Base-by-base conservation (phyloP, 2,329 filamentous ascomycete species). In the Sporothrix inflata region DNA sequence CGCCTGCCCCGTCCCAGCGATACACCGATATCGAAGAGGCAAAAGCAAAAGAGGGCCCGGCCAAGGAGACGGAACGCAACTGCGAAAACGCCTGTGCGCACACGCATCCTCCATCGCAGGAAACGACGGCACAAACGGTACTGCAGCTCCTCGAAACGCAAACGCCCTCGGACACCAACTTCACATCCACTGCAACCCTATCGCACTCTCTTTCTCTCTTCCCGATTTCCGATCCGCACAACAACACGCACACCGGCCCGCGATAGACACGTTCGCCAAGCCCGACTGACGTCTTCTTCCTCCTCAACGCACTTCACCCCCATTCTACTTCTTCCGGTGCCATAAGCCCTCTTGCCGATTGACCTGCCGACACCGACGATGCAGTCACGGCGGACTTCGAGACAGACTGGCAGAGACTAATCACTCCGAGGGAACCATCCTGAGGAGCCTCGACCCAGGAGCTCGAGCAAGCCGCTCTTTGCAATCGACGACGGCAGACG, bases 381-480 rank as follows among this genome's bases (percentile, higher is more conserved):
- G 69, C 27, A 30, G 57, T 19, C 45, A 55, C 45, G 9, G 34
- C 30, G 49, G 57, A 42, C 4, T 3, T 21, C 30, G 21, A 53
- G 27, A 30, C 30, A 30, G 40, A 47, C 42, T 40, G 57, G 45
- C 55, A 51, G 45, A 12, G 12, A 45, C 49, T 51, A 47, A 24
- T 19, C 38, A 34, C 21, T 65, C n/a, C 7, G n/a, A 38, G 19
- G 69, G 47, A 65, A 16, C 40, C 11, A 16, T 21, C 47, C 47
- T 21, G 47, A 21, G 19, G 47, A 7, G 47, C 38, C n/a, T 65
- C 55, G 7, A 8, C 38, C 14, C 12, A 19, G 38, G 21, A 24
- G 60, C 60, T 38, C 38, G 38, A 65, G 60, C 60, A 45, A 65
- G 60, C 60, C 60, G 60, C 60, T 45, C 38, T 21, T 65, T 42